Percentiles rank a stretch among this genome's conserved stretches.
These are phyloP conservation scores for Mrakiaceae sp. DNA, from an alignment of 1,284 basidiomycete genomes.

Conservation along the genomic window DNA sequence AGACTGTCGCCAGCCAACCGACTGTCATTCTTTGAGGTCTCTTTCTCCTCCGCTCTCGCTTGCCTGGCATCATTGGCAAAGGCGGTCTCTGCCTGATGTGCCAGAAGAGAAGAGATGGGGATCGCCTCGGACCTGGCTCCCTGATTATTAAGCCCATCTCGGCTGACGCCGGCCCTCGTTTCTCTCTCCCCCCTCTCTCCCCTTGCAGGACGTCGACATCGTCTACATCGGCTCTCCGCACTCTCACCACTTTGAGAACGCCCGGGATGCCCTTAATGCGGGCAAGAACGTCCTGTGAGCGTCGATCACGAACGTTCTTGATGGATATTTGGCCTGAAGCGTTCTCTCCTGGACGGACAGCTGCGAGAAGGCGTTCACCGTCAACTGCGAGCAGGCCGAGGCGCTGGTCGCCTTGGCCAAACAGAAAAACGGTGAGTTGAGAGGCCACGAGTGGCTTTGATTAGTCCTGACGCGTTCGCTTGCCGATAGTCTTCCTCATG, in stretches of 20 bases:
- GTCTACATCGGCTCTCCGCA: conserved; percentile 41
- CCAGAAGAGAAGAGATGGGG: too few species aligned
- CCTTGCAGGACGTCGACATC: conserved; percentile 55
- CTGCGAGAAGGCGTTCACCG: conserved; percentile 58
- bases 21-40: not conserved
- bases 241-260: conserved; percentile 38
- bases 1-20: not conserved
- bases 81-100: too few species aligned
- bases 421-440: conserved; percentile 41
- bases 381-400: conserved; percentile 40
- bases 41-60: not conserved
- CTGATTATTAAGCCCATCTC: too few species aligned
- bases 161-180: not conserved
- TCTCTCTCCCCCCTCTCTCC: not conserved
- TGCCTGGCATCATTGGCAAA: not conserved
- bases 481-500: conserved; percentile 60
- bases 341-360: too few species aligned
- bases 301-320: too few species aligned
- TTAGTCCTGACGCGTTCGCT: too few species aligned
- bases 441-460: too few species aligned
- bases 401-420: conserved; percentile 60
- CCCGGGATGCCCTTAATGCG: conserved; percentile 60
- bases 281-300: conserved; percentile 63
- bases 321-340: too few species aligned
- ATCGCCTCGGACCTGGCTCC: too few species aligned